These are phyloP conservation scores for Albugo candida DNA, from an alignment of 352 stramenopile species.

Conservation along the genomic window DNA sequence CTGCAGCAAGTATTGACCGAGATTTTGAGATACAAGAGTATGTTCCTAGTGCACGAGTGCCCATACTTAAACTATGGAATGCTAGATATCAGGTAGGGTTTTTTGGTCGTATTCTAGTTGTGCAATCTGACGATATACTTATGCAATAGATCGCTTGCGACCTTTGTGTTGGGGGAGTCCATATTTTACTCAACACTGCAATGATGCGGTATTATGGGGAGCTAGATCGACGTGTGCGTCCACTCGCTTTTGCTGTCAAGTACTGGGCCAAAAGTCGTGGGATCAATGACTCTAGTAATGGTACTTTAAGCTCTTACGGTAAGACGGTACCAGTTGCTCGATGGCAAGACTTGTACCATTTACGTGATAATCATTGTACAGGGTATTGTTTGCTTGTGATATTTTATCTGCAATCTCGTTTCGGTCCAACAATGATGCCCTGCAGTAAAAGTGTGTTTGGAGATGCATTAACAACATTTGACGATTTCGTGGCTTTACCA, in stretches of 20 bases:
- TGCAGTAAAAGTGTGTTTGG: background rate
- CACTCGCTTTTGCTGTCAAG: slow-evolving; percentile 93
- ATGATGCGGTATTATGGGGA: slow-evolving; percentile 51
- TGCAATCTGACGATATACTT: background rate
- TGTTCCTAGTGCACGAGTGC: slow-evolving; percentile 45
- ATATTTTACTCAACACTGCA: slow-evolving; percentile 58
- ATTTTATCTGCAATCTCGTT: slow-evolving; percentile 87
- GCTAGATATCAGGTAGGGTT: slow-evolving; percentile 18
- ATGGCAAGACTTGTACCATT: background rate
- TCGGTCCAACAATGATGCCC: slow-evolving; percentile 28
- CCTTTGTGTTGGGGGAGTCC: slow-evolving; percentile 47
- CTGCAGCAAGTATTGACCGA: slow-evolving; percentile 17
- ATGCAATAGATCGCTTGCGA: slow-evolving; percentile 31
- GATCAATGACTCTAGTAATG: slow-evolving; percentile 93
- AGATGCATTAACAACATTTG: too few species aligned
- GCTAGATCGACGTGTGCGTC: slow-evolving; percentile 61
- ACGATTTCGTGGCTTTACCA: too few species aligned
- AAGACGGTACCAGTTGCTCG: slow-evolving; percentile 1
- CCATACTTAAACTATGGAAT: slow-evolving; percentile 67
- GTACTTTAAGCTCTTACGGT: slow-evolving; percentile 95
- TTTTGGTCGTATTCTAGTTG: background rate
- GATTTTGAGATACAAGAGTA: slow-evolving; percentile 52
- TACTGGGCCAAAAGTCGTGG: slow-evolving; percentile 91
- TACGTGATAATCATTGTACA: background rate
- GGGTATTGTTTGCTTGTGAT: slow-evolving; percentile 87